Base-by-base conservation (phyloP, 805 yeast genomes). In the Metschnikowia peoriensis region DNA sequence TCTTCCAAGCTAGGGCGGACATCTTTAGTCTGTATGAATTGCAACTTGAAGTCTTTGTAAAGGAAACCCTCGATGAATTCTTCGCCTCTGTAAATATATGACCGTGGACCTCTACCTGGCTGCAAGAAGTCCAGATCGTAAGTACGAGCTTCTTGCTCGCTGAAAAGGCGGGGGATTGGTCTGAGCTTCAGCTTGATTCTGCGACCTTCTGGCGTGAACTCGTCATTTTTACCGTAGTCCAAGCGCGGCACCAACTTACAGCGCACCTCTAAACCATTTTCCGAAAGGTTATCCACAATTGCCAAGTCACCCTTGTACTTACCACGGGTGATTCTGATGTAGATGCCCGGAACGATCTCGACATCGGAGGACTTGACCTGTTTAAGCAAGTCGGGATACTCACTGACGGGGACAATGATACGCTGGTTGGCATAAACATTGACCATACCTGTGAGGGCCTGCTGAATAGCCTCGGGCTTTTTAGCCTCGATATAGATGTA, bases 401-500 rank as follows among this genome's bases (percentile, higher is more conserved):
- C 99, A 67, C 89, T 89, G 53, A 94, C 94, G 6, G 99, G 99
- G 45, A 94, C 97, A 55, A 93, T 77, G 47, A 92, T 79, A 70
- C 89, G 88, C 63, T 87, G 86, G 50, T 80, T 74, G 42, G 75
- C 65, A 61, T 86, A 94, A 37, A 93, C 85, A 69, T 91, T 92
- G 35, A 94, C 93, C 67, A 94, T 80, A 71, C 98, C 98, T 44
- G 84, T 83, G 54, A 93, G 79, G 15, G 97, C 97, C 53, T 82
- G 85, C 65, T 87, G 89, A 41, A 93, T 96, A 22, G 97, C 97
- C 54, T 94, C 90, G 57, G 92, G 87, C 67, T 88, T 88, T 55
- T 93, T 86, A 15, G 99, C 98, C 72, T 94, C 99, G 56, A 94
- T 81, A 69, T 94, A 94, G 48, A 94, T 82, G 67, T 96, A 90